Evolutionary conservation across 2,329 filamentous ascomycete genomes (phyloP), one percentile per base, ranked within the genome.

Genomic region (Paramyrothecium sp.): DNA sequence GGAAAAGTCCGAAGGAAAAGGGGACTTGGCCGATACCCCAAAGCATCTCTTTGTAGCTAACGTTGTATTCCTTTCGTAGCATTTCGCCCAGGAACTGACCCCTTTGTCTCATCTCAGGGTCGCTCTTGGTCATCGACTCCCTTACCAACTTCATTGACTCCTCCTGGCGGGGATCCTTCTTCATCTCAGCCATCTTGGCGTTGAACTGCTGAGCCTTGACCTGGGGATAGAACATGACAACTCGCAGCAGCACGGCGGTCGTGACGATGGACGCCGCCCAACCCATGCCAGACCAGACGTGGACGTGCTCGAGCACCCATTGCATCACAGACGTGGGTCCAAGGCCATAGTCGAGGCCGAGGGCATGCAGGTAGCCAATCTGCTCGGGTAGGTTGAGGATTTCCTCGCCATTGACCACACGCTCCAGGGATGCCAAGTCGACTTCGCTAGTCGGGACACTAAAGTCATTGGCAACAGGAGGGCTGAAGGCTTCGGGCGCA

Each of bases 331-430:
- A 77, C 0, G 92, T 91, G 5, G 90, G 85, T 17, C 94, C 94
- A 78, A 80, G 93, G 69, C 94, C 92, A 67, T 89, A 98, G 66
- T 98, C 91, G 21, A 99, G 78, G 3, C 95, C 95, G 12, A 98
- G 79, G 7, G 86, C 82, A 64, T 90, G 85, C 58, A 99, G 79
- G 68, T 93, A 97, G 60, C 95, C 95, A 58, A 96, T 84, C 53
- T 86, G 80, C 67, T 94, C 89, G 38, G 89, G 86, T 61, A 92
- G 84, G 60, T 82, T 75, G 59, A 86, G 79, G 55, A 85, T 73
- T 55, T 80, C 75, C 57, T 72, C 67, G 52, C 72, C 70, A 53
- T 75, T 69, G 60, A 73, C 72, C 49, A 74, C 63, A 56, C 71
- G 67, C 61, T 68, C 63, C 53, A 75, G 69, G 44, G 69, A 62